Evolutionary conservation across 2,329 filamentous ascomycete genomes (phyloP).

Genomic region (Periconia digitata): DNA sequence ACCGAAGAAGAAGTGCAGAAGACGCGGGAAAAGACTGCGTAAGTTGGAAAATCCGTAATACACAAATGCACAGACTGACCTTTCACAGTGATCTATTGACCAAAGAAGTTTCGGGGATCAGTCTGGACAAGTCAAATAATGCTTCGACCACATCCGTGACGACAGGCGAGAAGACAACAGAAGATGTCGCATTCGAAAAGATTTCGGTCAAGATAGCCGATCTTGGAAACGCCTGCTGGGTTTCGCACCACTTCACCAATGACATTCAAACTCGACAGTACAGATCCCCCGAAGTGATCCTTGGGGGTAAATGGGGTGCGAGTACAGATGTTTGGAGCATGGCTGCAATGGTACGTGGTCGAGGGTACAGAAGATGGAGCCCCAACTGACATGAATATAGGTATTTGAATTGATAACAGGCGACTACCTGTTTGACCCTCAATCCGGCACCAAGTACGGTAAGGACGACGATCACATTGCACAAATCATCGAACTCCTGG

Average conservation of each 20-base stretch:
- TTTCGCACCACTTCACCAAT: conserved; percentile 98
- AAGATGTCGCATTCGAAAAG: conserved; percentile 67
- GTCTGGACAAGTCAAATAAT: conserved; percentile 69
- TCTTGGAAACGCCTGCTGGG: conserved; percentile 97
- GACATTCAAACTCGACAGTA: conserved; percentile 99
- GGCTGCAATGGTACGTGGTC: conserved; percentile 81
- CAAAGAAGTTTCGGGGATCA: conserved; percentile 92
- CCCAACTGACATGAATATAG: conserved; percentile 55
- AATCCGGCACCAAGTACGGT: conserved; percentile 97
- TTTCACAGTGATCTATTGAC: conserved; percentile 79
- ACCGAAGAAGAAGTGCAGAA: conserved; percentile 65
- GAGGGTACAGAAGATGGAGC: not conserved
- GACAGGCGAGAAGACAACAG: conserved; percentile 61
- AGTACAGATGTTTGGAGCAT: conserved; percentile 99
- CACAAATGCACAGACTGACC: no score
- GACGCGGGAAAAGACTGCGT: conserved; percentile 92
- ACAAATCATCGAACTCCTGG: conserved; percentile 95
- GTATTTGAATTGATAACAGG: conserved; percentile 97
- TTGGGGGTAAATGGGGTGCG: conserved; percentile 98
- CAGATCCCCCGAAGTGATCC: conserved; percentile 92
- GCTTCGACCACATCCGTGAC: conserved; percentile 52
- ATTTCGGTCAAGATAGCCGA: conserved; percentile 99
- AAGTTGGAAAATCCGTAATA: no score
- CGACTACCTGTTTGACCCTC: conserved; percentile 97
- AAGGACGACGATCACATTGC: conserved; percentile 99